A percentile compares a stretch with the other conserved stretches of the same genome.
These are phyloP conservation scores for Picochlorum sp. DNA, from an alignment of 139 green algal species.

Conservation along the genomic window DNA sequence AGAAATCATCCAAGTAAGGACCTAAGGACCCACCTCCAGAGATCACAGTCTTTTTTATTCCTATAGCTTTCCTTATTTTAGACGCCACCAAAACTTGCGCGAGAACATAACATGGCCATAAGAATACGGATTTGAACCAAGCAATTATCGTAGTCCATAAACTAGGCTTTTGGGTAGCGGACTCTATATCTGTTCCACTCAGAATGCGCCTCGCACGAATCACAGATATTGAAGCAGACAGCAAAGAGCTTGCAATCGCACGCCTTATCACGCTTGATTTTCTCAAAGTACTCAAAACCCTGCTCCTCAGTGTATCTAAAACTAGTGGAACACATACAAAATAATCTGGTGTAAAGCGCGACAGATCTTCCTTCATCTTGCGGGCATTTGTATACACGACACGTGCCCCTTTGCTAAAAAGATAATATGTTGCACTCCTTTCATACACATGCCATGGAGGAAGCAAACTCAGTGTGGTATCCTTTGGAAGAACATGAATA, in stretches of 20 bases:
- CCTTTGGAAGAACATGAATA: conserved; percentile 31
- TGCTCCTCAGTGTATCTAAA: conserved; percentile 74
- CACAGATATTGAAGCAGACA: conserved; percentile 40
- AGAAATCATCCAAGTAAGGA: conserved; percentile 82
- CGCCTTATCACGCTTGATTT: conserved; percentile 24
- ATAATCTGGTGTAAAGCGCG: conserved; percentile 50
- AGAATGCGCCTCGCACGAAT: conserved; percentile 36
- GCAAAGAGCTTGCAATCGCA: conserved; percentile 33
- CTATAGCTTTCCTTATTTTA: conserved; percentile 48
- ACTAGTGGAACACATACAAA: conserved; percentile 90
- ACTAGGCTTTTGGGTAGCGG: conserved; percentile 20
- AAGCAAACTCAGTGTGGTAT: conserved; percentile 66
- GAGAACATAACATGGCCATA: conserved; percentile 53
- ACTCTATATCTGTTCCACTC: conserved; percentile 37
- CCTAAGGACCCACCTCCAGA: conserved; percentile 75
- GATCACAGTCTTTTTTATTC: conserved; percentile 49
- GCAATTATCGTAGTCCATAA: conserved; percentile 31
- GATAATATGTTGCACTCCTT: conserved; percentile 41
- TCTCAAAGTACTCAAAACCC: conserved; percentile 53
- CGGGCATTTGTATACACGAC: conserved; percentile 73
- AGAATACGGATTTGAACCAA: conserved; percentile 28
- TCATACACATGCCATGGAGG: conserved; percentile 95
- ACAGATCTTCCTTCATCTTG: conserved; percentile 72
- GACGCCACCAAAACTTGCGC: conserved; percentile 33
- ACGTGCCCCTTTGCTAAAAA: conserved; percentile 29